Conservation (phyloP, 306 rosid species). For the Begonia masoniana region DNA sequence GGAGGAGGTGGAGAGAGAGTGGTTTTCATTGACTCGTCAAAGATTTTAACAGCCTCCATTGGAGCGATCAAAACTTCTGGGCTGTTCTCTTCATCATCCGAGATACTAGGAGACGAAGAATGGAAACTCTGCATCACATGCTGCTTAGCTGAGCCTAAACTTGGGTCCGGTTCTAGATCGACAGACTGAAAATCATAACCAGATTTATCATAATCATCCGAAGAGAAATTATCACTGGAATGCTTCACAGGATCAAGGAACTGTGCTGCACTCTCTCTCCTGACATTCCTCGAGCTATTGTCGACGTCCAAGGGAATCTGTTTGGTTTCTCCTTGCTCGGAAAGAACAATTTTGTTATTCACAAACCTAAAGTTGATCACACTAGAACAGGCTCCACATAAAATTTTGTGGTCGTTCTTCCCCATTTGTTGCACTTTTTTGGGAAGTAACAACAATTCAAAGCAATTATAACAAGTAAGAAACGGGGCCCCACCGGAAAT, state of each 20-base stretch:
- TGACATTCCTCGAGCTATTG: constrained; percentile 23
- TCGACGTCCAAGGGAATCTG: constrained; percentile 10
- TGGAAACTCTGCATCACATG: constrained; percentile 47
- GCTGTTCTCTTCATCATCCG: constrained; percentile 57
- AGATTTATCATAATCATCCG: constrained; percentile 75
- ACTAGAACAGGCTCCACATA: constrained; percentile 74
- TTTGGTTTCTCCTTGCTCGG: constrained; percentile 27
- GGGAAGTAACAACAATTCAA: constrained; percentile 75
- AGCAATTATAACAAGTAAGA: constrained; percentile 69
- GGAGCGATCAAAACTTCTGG: constrained; percentile 34
- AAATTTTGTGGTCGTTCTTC: constrained; percentile 48
- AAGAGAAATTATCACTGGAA: constrained; percentile 53
- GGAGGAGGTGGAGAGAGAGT: constrained; percentile 47
- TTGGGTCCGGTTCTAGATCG: constrained; percentile 56
- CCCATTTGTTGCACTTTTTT: constrained; percentile 30
- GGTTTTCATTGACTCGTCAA: constrained; percentile 30
- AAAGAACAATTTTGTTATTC: constrained; percentile 51
- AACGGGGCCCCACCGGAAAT: constrained; percentile 90
- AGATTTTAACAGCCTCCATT: constrained; percentile 26
- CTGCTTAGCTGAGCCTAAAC: constrained; percentile 36
- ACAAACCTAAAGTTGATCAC: constrained; percentile 37
- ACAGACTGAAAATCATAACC: constrained; percentile 77
- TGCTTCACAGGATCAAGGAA: constrained; percentile 29
- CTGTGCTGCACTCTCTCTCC: constrained; percentile 19
- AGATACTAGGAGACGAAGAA: constrained; percentile 61